phyloP scores from a whole-genome alignment of 768 basidiomycete species.

The Phaffia tasmanica region DNA sequence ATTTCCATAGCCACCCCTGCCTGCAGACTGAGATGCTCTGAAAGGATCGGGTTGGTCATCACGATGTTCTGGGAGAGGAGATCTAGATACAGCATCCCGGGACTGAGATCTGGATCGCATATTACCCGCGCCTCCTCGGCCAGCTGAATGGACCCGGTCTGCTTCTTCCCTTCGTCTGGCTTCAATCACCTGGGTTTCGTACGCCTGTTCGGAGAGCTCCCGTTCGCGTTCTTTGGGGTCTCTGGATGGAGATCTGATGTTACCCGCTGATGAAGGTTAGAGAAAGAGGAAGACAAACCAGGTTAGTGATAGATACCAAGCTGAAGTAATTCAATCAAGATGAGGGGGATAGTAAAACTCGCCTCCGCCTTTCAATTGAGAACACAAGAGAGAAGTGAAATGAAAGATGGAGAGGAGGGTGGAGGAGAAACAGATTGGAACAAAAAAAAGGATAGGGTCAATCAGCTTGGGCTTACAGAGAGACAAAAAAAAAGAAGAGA shows the following conservation, averaged over 20 bases:
- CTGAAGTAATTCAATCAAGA: too few relatives aligned
- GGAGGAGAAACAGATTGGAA: too few relatives aligned
- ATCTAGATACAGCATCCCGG: not conserved
- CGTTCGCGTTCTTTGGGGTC: constrained; percentile 15
- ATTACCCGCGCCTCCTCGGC: constrained; percentile 18
- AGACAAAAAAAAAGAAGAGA: too few relatives aligned
- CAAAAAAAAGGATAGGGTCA: too few relatives aligned
- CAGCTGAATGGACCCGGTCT: constrained; percentile 5
- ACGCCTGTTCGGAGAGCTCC: constrained; percentile 19
- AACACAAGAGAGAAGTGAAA: too few relatives aligned
- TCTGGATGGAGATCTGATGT: constrained; percentile 21
- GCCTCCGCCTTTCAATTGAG: too few relatives aligned
- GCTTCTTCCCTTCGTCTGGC: constrained; percentile 16
- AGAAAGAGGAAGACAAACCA: not conserved
- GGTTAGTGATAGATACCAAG: too few relatives aligned
- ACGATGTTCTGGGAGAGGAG: not conserved
- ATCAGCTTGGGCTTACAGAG: too few relatives aligned
- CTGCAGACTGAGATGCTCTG: not conserved
- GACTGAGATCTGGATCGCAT: constrained; percentile 4
- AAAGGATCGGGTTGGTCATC: not conserved
- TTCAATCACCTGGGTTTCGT: constrained; percentile 20
- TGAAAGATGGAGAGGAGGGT: too few relatives aligned
- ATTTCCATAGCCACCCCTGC: not conserved
- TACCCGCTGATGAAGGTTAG: not conserved
- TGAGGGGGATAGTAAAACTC: too few relatives aligned